phyloP scores from a whole-genome alignment of 306 rosid species.

The Rubus parviflorus region DNA sequence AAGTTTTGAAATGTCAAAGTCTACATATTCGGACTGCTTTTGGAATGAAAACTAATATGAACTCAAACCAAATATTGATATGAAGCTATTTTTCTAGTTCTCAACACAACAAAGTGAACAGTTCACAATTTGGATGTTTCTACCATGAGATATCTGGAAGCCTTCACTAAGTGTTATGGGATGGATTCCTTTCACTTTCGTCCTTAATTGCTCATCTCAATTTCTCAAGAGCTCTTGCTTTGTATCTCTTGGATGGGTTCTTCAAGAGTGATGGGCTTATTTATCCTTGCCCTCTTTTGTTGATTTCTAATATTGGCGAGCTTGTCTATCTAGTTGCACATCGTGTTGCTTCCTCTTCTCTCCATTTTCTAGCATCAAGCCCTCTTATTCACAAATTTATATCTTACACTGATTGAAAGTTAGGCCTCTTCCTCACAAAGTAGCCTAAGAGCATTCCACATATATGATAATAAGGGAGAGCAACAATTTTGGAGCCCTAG shows the following conservation, averaged over 20 bases:
- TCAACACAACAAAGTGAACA: background rate
- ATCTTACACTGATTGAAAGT: background rate
- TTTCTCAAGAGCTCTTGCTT: background rate
- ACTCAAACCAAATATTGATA: background rate
- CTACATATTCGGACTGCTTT: background rate
- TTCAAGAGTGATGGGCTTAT: background rate
- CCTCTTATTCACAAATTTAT: background rate
- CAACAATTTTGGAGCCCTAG: background rate
- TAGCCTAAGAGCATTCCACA: background rate
- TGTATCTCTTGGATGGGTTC: background rate
- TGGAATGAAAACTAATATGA: background rate
- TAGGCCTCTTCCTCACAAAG: background rate
- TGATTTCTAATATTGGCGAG: background rate
- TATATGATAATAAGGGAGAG: background rate
- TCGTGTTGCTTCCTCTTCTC: background rate
- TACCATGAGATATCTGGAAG: background rate
- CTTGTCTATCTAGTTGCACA: background rate
- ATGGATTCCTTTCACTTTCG: conserved; percentile 6
- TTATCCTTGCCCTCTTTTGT: background rate
- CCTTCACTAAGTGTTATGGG: background rate
- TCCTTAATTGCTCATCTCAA: background rate
- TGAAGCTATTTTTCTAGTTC: background rate
- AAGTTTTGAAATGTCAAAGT: background rate
- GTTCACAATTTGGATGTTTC: background rate
- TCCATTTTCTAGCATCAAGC: background rate